Percentiles rank a stretch among this genome's conserved stretches.
Evolutionary conservation across 495 filamentous ascomycete genomes (phyloP).

Genomic region (Neurospora sp.): DNA sequence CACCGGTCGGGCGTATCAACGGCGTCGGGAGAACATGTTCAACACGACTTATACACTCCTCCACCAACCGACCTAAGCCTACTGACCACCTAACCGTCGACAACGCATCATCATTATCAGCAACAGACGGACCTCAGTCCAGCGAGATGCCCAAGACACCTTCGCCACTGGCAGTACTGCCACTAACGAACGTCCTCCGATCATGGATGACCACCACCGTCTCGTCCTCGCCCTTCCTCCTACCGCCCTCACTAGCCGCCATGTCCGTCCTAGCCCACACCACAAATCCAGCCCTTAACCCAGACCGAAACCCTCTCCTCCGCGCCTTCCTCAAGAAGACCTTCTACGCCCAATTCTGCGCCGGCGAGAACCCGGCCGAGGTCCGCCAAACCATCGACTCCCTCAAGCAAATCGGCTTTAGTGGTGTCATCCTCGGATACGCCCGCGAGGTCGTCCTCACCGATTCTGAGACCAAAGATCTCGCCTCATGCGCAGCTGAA

Average conservation of each 20-base stretch:
- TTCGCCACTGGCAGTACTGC: constrained; percentile 60
- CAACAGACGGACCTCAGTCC: constrained; percentile 8
- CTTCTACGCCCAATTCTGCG: constrained; percentile 81
- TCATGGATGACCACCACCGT: constrained; percentile 69
- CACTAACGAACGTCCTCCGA: constrained; percentile 62
- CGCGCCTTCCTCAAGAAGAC: constrained; percentile 57
- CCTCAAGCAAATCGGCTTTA: constrained; percentile 58
- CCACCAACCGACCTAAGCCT: constrained; percentile 26
- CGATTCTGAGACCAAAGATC: constrained; percentile 34
- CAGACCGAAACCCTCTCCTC: constrained; percentile 47
- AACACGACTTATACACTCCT: constrained; percentile 29
- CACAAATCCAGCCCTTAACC: constrained; percentile 46
- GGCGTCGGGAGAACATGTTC: constrained; percentile 3
- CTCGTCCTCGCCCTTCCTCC: constrained; percentile 64
- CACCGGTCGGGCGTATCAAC: not conserved
- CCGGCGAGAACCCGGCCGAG: constrained; percentile 55
- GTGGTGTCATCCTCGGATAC: constrained; percentile 69
- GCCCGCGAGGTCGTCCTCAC: constrained; percentile 61
- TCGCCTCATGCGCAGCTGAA: constrained; percentile 16
- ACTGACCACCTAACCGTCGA: constrained; percentile 20
- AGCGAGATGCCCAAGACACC: constrained; percentile 17
- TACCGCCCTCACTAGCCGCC: constrained; percentile 58
- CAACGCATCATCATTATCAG: constrained; percentile 7
- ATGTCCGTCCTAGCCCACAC: constrained; percentile 65
- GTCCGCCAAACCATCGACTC: constrained; percentile 47